A percentile compares a stretch with the other conserved stretches of the same genome.
Evolutionary conservation across 2,329 filamentous ascomycete species (phyloP).

Genomic region (Alternaria longipes): DNA sequence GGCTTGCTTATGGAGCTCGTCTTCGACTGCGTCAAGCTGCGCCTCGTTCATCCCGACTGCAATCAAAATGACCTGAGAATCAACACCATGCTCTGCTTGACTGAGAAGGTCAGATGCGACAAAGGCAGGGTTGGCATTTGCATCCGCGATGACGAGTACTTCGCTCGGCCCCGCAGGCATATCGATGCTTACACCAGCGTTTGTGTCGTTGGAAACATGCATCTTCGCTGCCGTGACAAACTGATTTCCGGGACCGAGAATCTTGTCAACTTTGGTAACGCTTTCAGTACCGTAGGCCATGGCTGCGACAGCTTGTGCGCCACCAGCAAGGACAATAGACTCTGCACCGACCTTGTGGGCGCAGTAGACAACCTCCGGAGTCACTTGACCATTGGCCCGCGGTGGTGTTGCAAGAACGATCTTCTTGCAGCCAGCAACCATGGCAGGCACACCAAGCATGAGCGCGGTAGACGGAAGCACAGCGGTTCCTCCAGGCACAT

Average conservation of each 20-base stretch:
- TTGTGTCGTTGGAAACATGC: constrained; percentile 96
- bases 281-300: constrained; percentile 97
- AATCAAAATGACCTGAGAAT: constrained; percentile 93
- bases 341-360: constrained; percentile 97
- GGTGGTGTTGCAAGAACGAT: constrained; percentile 95
- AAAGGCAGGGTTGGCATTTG: constrained; percentile 87
- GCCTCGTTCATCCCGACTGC: constrained; percentile 79
- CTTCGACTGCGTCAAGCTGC: constrained; percentile 83
- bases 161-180: constrained; percentile 98
- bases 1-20: constrained; percentile 89
- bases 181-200: constrained; percentile 92
- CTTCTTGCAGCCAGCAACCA: constrained; percentile 95
- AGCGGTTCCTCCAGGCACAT: constrained; percentile 94
- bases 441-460: constrained; percentile 97
- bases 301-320: constrained; percentile 93
- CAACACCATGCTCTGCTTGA: constrained; percentile 95
- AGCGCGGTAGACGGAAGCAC: constrained; percentile 97
- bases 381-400: constrained; percentile 86
- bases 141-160: constrained; percentile 94
- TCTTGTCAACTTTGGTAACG: constrained; percentile 97
- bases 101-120: constrained; percentile 94
- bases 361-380: constrained; percentile 96
- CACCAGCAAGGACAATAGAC: constrained; percentile 93
- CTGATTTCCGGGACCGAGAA: constrained; percentile 95
- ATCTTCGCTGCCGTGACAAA: constrained; percentile 99